phyloP scores from a whole-genome alignment of 768 basidiomycete species.

The Tricholoma matsutake region DNA sequence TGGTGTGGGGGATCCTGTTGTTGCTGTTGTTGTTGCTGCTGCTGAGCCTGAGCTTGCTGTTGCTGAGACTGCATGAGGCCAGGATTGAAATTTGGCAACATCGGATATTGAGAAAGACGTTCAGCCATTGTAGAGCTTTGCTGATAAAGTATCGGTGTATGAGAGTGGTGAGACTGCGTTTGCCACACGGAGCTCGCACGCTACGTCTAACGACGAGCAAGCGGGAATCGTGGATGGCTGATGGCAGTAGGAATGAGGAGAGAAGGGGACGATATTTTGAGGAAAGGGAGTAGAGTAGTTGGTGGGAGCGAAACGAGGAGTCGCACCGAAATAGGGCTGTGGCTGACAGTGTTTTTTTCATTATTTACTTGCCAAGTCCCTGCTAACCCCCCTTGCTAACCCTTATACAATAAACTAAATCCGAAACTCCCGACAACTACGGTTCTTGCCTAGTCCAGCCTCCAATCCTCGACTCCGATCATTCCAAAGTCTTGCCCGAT shows the following conservation, averaged over 20 bases:
- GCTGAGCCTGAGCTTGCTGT: constrained; percentile 39
- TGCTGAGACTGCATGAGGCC: constrained; percentile 44
- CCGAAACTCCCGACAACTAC: too few relatives aligned
- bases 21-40: constrained; percentile 44
- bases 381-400: constrained; percentile 9
- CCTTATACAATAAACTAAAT: neutral
- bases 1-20: constrained; percentile 38
- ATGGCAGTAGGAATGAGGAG: constrained; percentile 24
- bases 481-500: too few relatives aligned
- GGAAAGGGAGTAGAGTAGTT: constrained; percentile 51
- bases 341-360: constrained; percentile 46
- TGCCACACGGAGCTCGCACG: constrained; percentile 22
- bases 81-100: constrained; percentile 50
- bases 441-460: neutral
- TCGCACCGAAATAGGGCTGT: constrained; percentile 37
- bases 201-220: constrained; percentile 17
- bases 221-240: constrained; percentile 13
- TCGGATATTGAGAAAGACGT: constrained; percentile 52
- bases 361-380: constrained; percentile 2
- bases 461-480: too few relatives aligned
- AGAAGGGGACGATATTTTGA: constrained; percentile 25
- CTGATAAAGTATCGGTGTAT: constrained; percentile 13
- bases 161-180: neutral
- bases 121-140: constrained; percentile 50
- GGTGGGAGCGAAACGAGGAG: constrained; percentile 57